These are phyloP conservation scores for Stachybotrys elegans DNA, from an alignment of 2,329 filamentous ascomycete genomes.

Conservation along the genomic window DNA sequence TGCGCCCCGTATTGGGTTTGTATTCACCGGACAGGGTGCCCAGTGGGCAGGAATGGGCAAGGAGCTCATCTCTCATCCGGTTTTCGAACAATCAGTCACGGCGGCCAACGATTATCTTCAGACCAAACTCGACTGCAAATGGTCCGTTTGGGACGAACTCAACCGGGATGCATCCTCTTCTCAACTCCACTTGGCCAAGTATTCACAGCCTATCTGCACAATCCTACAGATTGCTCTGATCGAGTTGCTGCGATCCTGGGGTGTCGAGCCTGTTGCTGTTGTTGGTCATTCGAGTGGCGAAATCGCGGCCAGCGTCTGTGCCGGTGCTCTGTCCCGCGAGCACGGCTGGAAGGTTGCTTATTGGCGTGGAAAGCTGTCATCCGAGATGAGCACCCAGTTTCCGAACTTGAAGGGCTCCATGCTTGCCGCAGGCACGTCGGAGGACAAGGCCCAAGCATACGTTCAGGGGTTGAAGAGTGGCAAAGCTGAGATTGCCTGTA, in stretches of 20 bases:
- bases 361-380: neutral
- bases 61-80: conserved; percentile 8
- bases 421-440: conserved; percentile 6
- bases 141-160: conserved; percentile 25
- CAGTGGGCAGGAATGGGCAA: conserved; percentile 19
- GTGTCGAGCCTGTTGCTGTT: neutral
- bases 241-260: neutral
- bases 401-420: neutral
- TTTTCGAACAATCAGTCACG: conserved; percentile 19
- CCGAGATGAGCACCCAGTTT: neutral
- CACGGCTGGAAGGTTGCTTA: neutral
- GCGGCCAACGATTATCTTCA: conserved; percentile 20
- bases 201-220: conserved; percentile 5
- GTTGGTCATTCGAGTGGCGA: neutral
- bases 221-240: neutral
- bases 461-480: neutral
- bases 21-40: conserved; percentile 21
- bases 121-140: conserved; percentile 12
- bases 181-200: conserved; percentile 14
- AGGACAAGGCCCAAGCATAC: neutral
- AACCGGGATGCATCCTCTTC: conserved; percentile 20
- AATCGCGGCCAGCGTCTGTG: neutral
- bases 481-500: neutral
- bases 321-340: neutral
- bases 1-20: conserved; percentile 13